Conservation (phyloP, 1,284 basidiomycete genomes). For the Clitocybe nebularis region DNA sequence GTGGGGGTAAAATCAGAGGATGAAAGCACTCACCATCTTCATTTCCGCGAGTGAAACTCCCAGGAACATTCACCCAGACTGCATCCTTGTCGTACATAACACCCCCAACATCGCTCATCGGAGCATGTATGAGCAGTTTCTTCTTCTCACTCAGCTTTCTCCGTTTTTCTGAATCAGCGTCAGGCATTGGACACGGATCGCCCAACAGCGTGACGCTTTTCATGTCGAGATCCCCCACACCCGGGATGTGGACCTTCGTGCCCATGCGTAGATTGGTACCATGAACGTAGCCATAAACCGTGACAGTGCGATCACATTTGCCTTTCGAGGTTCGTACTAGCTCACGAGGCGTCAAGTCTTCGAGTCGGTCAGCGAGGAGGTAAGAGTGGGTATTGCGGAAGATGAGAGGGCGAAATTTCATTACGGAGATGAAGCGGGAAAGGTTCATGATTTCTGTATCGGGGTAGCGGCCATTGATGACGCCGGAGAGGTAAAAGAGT, state of each 20-base stretch:
- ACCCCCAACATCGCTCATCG: constrained; percentile 98
- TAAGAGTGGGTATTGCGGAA: constrained; percentile 97
- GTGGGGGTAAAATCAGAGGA: constrained; percentile 1
- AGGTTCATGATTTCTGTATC: constrained; percentile 96
- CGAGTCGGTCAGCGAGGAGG: constrained; percentile 92
- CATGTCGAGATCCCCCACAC: constrained; percentile 85
- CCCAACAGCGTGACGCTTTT: constrained; percentile 73
- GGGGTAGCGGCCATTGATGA: constrained; percentile 97
- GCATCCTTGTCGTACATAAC: constrained; percentile 98
- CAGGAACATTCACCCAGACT: constrained; percentile 96
- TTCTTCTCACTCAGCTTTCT: constrained; percentile 94
- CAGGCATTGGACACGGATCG: constrained; percentile 95
- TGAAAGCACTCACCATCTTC: constrained; percentile 43
- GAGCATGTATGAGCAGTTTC: constrained; percentile 90
- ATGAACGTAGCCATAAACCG: constrained; percentile 92
- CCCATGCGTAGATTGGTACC: constrained; percentile 83
- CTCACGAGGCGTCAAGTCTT: constrained; percentile 92
- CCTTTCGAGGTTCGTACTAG: constrained; percentile 73
- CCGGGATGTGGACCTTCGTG: constrained; percentile 93
- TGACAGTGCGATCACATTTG: constrained; percentile 88
- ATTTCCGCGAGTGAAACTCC: constrained; percentile 80
- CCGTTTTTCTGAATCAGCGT: constrained; percentile 88
- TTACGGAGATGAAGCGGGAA: constrained; percentile 93
- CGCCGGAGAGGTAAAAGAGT: constrained; percentile 96
- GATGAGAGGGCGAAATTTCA: constrained; percentile 97